These are phyloP conservation scores for Arthrobotrys entomopaga DNA, from an alignment of 2,329 filamentous ascomycete species.

Conservation along the genomic window DNA sequence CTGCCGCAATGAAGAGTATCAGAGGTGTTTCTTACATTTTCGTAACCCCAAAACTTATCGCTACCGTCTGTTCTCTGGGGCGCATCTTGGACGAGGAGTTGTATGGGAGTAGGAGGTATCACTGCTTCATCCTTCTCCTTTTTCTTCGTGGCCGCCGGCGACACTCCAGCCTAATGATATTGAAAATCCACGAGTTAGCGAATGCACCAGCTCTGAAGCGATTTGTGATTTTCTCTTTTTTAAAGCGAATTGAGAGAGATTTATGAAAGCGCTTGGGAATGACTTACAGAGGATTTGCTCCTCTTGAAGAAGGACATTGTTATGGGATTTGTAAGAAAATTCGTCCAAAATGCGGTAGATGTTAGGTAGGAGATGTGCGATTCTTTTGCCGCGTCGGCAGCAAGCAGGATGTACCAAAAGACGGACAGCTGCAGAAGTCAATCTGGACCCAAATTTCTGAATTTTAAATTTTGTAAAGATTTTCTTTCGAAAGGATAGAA, in stretches of 20 bases:
- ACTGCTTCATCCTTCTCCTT: slow-evolving; percentile 43
- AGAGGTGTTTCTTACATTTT: slow-evolving; percentile 78
- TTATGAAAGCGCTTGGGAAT: background rate
- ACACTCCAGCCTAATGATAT: slow-evolving; percentile 38
- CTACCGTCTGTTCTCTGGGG: slow-evolving; percentile 86
- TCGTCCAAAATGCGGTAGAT: slow-evolving; percentile 31
- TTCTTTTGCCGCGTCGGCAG: slow-evolving; percentile 50
- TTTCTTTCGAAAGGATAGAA: background rate
- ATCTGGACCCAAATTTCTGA: slow-evolving; percentile 22
- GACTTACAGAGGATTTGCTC: slow-evolving; percentile 50
- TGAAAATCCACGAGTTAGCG: background rate
- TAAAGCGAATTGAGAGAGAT: too few relatives aligned
- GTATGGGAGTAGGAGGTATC: slow-evolving; percentile 54
- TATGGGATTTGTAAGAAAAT: slow-evolving; percentile 21
- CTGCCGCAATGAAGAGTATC: background rate
- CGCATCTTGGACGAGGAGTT: slow-evolving; percentile 83
- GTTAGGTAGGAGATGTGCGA: slow-evolving; percentile 21
- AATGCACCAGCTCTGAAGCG: background rate
- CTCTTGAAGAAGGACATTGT: slow-evolving; percentile 54
- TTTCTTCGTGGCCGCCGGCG: slow-evolving; percentile 49
- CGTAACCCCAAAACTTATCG: slow-evolving; percentile 97
- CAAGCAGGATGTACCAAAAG: slow-evolving; percentile 41
- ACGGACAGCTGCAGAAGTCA: slow-evolving; percentile 38
- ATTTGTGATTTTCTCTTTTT: too few relatives aligned
- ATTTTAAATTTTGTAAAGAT: background rate